Evolutionary conservation across 1,139 yeast species (phyloP).

Genomic region (Blastobotrys arbuscula): DNA sequence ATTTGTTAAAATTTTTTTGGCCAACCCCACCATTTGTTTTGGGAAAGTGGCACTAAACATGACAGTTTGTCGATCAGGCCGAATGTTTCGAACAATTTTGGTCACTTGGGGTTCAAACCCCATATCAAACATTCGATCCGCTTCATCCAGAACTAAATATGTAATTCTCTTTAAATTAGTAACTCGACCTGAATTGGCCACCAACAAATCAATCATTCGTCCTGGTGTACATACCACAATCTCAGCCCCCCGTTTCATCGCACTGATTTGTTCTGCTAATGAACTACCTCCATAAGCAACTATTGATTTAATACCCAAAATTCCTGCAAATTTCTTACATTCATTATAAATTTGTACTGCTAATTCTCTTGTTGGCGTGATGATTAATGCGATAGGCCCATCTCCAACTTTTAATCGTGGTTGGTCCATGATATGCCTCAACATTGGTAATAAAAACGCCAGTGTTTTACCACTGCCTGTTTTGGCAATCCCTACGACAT

Average conservation of each 20-base stretch:
- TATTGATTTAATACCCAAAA: slow-evolving; percentile 48
- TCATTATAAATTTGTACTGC: slow-evolving; percentile 80
- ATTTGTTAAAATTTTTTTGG: slow-evolving; percentile 51
- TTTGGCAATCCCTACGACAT: slow-evolving; percentile 89
- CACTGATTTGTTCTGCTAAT: slow-evolving; percentile 75
- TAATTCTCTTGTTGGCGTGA: slow-evolving; percentile 92
- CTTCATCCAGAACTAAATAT: slow-evolving; percentile 87
- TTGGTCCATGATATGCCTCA: slow-evolving; percentile 77
- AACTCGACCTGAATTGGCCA: slow-evolving; percentile 78
- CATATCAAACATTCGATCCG: slow-evolving; percentile 94
- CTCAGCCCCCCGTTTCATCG: slow-evolving; percentile 71
- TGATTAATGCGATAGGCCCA: slow-evolving; percentile 75
- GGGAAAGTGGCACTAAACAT: slow-evolving; percentile 95
- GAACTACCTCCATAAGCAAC: slow-evolving; percentile 97
- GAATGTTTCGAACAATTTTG: slow-evolving; percentile 66
- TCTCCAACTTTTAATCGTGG: slow-evolving; percentile 47
- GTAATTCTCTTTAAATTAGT: slow-evolving; percentile 66
- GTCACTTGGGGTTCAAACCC: slow-evolving; percentile 97
- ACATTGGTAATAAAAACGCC: slow-evolving; percentile 76
- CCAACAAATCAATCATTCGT: slow-evolving; percentile 78
- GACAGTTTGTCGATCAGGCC: slow-evolving; percentile 91
- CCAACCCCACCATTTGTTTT: slow-evolving; percentile 64
- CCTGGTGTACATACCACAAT: slow-evolving; percentile 95
- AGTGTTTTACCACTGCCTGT: slow-evolving; percentile 97
- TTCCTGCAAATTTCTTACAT: slow-evolving; percentile 51